phyloP scores from a whole-genome alignment of 345 rosid species.

The Eutrema heterophyllum region DNA sequence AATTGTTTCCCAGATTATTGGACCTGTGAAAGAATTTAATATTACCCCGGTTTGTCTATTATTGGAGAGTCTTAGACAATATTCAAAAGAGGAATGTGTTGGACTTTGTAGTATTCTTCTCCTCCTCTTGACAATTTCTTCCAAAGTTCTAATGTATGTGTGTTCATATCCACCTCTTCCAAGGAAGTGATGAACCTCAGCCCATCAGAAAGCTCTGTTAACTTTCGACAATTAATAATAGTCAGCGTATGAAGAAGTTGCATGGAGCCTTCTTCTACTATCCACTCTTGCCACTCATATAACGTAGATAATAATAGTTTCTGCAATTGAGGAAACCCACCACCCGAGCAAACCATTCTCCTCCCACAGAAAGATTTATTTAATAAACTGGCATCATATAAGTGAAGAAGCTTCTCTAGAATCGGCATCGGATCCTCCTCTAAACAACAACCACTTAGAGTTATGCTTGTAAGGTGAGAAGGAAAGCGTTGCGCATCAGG shows the following conservation, averaged over 20 bases:
- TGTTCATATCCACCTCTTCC: too few species aligned
- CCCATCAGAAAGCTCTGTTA: constrained; percentile 25
- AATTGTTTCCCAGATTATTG: too few species aligned
- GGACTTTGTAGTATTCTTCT: constrained; percentile 35
- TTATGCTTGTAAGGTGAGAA: constrained; percentile 24
- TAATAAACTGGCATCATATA: neutral
- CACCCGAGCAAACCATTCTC: constrained; percentile 17
- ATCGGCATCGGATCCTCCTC: constrained; percentile 37
- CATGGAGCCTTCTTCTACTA: constrained; percentile 27
- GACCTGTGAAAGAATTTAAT: too few species aligned
- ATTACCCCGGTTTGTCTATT: too few species aligned
- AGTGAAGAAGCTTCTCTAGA: constrained; percentile 34
- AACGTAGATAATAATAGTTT: too few species aligned
- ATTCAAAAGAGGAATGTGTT: too few species aligned
- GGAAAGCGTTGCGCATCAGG: constrained; percentile 26
- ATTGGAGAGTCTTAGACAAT: too few species aligned
- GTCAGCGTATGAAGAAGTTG: constrained; percentile 20
- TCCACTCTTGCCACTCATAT: constrained; percentile 21
- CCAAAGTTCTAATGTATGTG: neutral
- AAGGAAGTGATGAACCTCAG: constrained; percentile 8
- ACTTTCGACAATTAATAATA: constrained; percentile 7
- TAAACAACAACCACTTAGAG: constrained; percentile 18
- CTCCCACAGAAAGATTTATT: constrained; percentile 20
- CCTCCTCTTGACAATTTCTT: constrained; percentile 24
- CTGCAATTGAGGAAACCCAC: constrained; percentile 5